These are phyloP conservation scores for Mycena citricolor DNA, from an alignment of 1,284 basidiomycete species.

Conservation along the genomic window DNA sequence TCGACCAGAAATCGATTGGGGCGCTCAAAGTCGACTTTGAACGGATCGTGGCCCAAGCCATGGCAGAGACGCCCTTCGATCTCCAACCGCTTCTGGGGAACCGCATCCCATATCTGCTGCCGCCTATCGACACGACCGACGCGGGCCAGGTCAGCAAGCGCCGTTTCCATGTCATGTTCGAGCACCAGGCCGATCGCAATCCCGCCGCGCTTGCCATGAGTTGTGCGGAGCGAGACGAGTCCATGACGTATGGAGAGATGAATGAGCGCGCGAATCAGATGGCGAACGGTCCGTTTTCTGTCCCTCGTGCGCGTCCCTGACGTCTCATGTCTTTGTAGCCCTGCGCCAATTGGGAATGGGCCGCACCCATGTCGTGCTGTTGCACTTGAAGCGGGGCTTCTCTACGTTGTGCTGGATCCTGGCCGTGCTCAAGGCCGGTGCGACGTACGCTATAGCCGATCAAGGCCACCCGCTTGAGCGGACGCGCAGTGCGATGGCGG, in stretches of 20 bases:
- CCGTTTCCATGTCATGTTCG: slow-evolving; percentile 3
- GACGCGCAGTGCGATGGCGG: not conserved
- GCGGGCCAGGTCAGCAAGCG: not conserved
- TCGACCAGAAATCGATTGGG: not conserved
- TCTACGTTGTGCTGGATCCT: not conserved
- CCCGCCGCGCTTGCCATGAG: not conserved
- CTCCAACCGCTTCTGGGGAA: not conserved
- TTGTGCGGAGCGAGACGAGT: not conserved
- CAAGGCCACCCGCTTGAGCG: not conserved
- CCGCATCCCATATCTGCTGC: not conserved
- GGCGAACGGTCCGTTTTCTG: not conserved
- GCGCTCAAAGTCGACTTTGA: not conserved
- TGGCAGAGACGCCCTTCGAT: not conserved
- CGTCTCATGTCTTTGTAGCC: not conserved
- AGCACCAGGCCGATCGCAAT: not conserved
- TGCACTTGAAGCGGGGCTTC: not conserved
- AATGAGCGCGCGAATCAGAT: not conserved
- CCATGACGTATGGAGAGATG: not conserved
- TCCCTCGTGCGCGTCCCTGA: too few species aligned
- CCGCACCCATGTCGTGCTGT: not conserved
- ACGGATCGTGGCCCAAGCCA: not conserved
- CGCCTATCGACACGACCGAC: not conserved
- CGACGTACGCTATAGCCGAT: not conserved
- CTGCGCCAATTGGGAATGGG: not conserved
- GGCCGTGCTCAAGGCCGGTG: not conserved